Percentiles rank a stretch among this genome's conserved stretches.
phyloP scores from a whole-genome alignment of 1,284 basidiomycete species.

The Mycena sp. region DNA sequence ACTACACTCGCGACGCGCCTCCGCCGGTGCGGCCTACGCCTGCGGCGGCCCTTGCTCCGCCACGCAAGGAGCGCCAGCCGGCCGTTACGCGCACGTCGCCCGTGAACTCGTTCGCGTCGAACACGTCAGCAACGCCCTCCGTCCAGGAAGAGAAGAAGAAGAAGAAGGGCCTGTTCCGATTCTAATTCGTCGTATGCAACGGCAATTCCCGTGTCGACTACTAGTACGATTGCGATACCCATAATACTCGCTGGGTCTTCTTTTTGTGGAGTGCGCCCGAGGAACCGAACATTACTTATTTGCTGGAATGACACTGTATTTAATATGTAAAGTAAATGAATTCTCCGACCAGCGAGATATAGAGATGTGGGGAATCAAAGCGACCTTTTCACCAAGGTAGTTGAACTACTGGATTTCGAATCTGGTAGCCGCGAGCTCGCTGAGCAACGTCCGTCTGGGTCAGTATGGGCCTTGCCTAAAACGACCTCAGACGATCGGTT shows the following conservation, averaged over 20 bases:
- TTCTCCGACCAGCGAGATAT: no score
- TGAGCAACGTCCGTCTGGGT: no score
- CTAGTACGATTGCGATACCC: slow-evolving; percentile 2
- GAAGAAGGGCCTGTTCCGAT: slow-evolving; percentile 81
- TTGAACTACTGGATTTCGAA: no score
- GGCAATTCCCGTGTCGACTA: neutral
- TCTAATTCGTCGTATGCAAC: slow-evolving; percentile 52
- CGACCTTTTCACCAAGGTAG: no score
- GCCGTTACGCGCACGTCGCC: slow-evolving; percentile 8
- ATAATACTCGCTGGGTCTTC: neutral
- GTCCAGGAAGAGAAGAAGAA: slow-evolving; percentile 78
- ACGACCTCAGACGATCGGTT: no score
- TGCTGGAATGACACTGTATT: no score
- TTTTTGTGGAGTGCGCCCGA: neutral
- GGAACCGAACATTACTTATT: neutral
- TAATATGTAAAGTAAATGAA: no score
- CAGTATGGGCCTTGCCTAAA: no score
- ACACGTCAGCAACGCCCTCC: slow-evolving; percentile 46
- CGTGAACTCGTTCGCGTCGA: slow-evolving; percentile 21
- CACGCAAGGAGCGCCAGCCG: slow-evolving; percentile 14
- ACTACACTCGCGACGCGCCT: slow-evolving; percentile 71
- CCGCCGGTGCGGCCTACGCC: slow-evolving; percentile 55
- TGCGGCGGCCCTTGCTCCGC: slow-evolving; percentile 36
- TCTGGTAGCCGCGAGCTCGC: no score
- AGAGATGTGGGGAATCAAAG: no score